These are phyloP conservation scores for Marasmius fiardii DNA, from an alignment of 1,284 basidiomycete species.

Conservation along the genomic window DNA sequence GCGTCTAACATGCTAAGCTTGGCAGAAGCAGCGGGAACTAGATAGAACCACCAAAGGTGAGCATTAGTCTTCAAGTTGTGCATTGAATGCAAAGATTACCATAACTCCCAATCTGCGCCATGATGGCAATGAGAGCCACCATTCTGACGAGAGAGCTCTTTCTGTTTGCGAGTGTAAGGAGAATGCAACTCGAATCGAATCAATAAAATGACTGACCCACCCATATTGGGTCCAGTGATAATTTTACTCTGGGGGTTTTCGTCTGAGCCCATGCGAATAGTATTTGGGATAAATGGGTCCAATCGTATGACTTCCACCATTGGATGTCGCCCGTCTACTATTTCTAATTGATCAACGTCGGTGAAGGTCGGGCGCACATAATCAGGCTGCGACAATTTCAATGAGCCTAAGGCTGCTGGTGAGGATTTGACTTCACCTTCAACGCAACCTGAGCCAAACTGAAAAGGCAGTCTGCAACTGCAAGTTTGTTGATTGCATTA, in stretches of 20 bases:
- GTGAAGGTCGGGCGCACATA: slow-evolving; percentile 71
- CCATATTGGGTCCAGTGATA: slow-evolving; percentile 85
- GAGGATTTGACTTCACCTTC: slow-evolving; percentile 36
- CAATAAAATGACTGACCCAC: slow-evolving; percentile 37
- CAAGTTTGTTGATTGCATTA: slow-evolving; percentile 74
- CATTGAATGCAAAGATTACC: slow-evolving; percentile 18
- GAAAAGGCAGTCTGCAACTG: slow-evolving; percentile 75
- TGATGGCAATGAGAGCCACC: slow-evolving; percentile 70
- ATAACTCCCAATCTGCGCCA: slow-evolving; percentile 71
- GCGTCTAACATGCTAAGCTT: slow-evolving; percentile 79
- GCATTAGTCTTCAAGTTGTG: background rate
- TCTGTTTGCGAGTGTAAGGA: slow-evolving; percentile 23
- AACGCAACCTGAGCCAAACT: slow-evolving; percentile 70
- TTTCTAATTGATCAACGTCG: slow-evolving; percentile 57
- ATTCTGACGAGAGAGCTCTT: slow-evolving; percentile 79
- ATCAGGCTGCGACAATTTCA: slow-evolving; percentile 27
- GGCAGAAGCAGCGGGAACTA: slow-evolving; percentile 66
- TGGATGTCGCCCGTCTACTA: slow-evolving; percentile 74
- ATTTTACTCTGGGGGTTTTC: slow-evolving; percentile 60
- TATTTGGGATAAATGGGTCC: slow-evolving; percentile 82
- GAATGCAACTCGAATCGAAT: background rate
- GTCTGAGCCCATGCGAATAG: slow-evolving; percentile 49
- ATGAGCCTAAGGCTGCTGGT: background rate
- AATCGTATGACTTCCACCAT: slow-evolving; percentile 77
- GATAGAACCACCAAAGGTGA: background rate